These are phyloP conservation scores for Lactifluus subvellereus DNA, from an alignment of 768 basidiomycete species.

Conservation along the genomic window DNA sequence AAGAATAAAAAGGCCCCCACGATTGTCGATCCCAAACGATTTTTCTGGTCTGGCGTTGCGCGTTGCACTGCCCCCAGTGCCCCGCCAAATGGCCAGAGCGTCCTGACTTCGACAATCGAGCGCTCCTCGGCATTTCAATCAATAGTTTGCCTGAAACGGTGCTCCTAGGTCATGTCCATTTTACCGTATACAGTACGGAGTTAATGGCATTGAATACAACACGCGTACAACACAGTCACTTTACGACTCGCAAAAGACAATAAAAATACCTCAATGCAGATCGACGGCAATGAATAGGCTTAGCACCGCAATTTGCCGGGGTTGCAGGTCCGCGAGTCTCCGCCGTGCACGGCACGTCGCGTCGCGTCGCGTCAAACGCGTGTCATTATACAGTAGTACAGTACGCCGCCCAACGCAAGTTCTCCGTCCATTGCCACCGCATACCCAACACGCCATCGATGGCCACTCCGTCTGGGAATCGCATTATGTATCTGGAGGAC, in stretches of 20 bases:
- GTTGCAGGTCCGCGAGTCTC: constrained; percentile 18
- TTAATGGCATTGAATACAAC: no score
- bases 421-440: constrained; percentile 1
- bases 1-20: neutral
- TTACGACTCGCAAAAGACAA: no score
- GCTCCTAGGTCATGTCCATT: no score
- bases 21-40: neutral
- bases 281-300: neutral
- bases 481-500: constrained; percentile 34
- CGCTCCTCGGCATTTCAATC: neutral
- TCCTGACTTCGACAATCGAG: neutral
- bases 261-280: neutral
- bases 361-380: constrained; percentile 10
- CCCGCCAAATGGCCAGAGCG: neutral
- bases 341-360: neutral
- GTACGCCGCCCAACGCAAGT: neutral
- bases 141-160: neutral
- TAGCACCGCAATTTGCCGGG: constrained; percentile 9
- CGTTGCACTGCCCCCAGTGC: neutral
- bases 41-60: neutral
- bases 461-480: constrained; percentile 5
- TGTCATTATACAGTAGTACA: neutral
- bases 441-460: neutral
- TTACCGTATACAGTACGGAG: no score
- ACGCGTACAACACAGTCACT: no score